Percentiles rank a stretch among this genome's conserved stretches.
Evolutionary conservation across 2,329 filamentous ascomycete genomes (phyloP).

Genomic region (Tetracladium maxilliforme): DNA sequence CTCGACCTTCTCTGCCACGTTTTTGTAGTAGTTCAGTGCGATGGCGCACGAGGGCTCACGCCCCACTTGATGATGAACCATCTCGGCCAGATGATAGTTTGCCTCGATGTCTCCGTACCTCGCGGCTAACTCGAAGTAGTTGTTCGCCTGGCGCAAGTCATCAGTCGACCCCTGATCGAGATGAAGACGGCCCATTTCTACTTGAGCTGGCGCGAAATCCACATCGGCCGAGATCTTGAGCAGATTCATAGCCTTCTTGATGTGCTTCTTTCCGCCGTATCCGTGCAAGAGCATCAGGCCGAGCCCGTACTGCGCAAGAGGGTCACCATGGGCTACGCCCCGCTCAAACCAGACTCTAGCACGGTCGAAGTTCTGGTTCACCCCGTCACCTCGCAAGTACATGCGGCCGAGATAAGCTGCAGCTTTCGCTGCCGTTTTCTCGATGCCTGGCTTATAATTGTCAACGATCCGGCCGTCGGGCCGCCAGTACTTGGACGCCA

Average conservation of each 20-base stretch:
- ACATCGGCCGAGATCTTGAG: conserved; percentile 55
- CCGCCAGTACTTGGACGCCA: conserved; percentile 54
- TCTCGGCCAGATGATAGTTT: conserved; percentile 59
- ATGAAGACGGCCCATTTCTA: conserved; percentile 51
- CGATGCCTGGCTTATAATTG: conserved; percentile 37
- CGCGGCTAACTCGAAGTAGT: conserved; percentile 57
- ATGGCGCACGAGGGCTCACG: conserved; percentile 51
- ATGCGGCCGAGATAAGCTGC: conserved; percentile 59
- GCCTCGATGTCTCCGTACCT: conserved; percentile 57
- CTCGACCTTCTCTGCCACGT: conserved; percentile 42
- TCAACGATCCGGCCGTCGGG: conserved; percentile 44
- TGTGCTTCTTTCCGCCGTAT: conserved; percentile 45
- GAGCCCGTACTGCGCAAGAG: conserved; percentile 53
- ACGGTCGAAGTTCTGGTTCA: conserved; percentile 48
- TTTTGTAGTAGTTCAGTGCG: conserved; percentile 54
- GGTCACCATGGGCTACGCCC: conserved; percentile 47
- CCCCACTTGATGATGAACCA: conserved; percentile 50
- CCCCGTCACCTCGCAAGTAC: conserved; percentile 58
- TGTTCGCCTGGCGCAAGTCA: conserved; percentile 33
- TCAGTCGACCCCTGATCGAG: conserved; percentile 44
- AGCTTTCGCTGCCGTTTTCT: conserved; percentile 52
- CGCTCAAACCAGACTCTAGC: conserved; percentile 55
- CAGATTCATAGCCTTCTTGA: conserved; percentile 44
- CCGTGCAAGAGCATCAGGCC: conserved; percentile 59
- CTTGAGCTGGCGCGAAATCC: conserved; percentile 51